Percentiles rank a stretch among this genome's conserved stretches.
Conservation (phyloP, 805 yeast species). For the Aciculoconidium aculeatum region DNA sequence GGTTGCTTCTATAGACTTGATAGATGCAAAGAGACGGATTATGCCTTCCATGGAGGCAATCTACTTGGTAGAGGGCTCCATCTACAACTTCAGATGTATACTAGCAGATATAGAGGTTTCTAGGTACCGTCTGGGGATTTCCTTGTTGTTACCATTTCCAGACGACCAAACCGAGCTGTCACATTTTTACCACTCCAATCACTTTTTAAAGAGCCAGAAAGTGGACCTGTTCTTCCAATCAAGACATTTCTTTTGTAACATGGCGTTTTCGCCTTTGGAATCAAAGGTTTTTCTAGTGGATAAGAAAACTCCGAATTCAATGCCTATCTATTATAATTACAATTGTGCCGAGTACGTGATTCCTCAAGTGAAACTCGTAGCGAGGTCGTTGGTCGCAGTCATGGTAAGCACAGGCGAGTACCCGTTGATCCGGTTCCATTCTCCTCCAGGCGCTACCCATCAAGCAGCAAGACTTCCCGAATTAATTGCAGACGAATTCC, state of each 20-base stretch:
- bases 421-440: slow-evolving; percentile 75
- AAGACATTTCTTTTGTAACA: slow-evolving; percentile 21
- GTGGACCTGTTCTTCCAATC: slow-evolving; percentile 25
- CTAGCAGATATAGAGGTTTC: slow-evolving; percentile 65
- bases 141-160: slow-evolving; percentile 57
- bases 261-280: slow-evolving; percentile 59
- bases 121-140: slow-evolving; percentile 71
- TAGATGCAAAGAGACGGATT: slow-evolving; percentile 57
- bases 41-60: slow-evolving; percentile 70
- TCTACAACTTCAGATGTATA: slow-evolving; percentile 68
- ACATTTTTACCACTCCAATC: slow-evolving; percentile 15
- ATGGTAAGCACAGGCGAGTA: slow-evolving; percentile 82
- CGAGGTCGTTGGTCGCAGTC: slow-evolving; percentile 60
- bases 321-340: slow-evolving; percentile 67
- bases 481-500: slow-evolving; percentile 68
- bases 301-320: slow-evolving; percentile 43
- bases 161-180: slow-evolving; percentile 13
- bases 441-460: slow-evolving; percentile 43
- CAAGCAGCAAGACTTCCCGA: slow-evolving; percentile 58
- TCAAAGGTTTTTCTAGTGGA: slow-evolving; percentile 67
- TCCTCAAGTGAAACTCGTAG: slow-evolving; percentile 52
- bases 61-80: slow-evolving; percentile 68
- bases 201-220: slow-evolving; percentile 26
- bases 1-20: slow-evolving; percentile 58
- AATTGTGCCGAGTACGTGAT: slow-evolving; percentile 58